These are phyloP conservation scores for Cryphonectria japonica DNA, from an alignment of 2,329 filamentous ascomycete genomes.

Conservation along the genomic window DNA sequence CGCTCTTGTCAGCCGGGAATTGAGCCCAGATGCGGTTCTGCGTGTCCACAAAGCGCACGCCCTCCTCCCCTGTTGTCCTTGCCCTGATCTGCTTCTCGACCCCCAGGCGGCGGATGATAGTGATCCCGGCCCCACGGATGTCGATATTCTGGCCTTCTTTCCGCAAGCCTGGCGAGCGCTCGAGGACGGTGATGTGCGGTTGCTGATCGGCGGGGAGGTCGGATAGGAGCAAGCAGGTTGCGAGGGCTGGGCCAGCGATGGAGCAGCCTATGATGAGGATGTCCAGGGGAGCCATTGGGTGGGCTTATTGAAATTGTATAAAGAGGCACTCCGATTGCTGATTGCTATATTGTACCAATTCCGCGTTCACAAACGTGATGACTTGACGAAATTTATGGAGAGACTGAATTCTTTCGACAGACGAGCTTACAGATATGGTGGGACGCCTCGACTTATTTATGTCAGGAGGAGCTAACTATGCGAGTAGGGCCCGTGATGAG, in stretches of 20 bases:
- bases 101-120: conserved; percentile 45
- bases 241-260: conserved; percentile 46
- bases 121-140: conserved; percentile 46
- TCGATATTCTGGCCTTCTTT: conserved; percentile 49
- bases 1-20: conserved; percentile 37
- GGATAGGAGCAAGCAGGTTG: conserved; percentile 45
- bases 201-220: conserved; percentile 32
- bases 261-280: conserved; percentile 45
- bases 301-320: too few species aligned
- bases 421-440: neutral
- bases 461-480: neutral
- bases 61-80: conserved; percentile 43
- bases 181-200: conserved; percentile 46
- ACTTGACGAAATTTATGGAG: neutral
- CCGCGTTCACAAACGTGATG: neutral
- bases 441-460: neutral
- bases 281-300: conserved; percentile 37
- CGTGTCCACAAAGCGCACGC: conserved; percentile 43
- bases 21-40: conserved; percentile 34
- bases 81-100: conserved; percentile 42
- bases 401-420: neutral
- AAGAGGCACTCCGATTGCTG: neutral
- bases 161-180: conserved; percentile 44
- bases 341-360: neutral
- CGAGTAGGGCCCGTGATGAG: neutral